Evolutionary conservation across 139 green algal species (phyloP).

Genomic region (Tetradesmus obliquus): DNA sequence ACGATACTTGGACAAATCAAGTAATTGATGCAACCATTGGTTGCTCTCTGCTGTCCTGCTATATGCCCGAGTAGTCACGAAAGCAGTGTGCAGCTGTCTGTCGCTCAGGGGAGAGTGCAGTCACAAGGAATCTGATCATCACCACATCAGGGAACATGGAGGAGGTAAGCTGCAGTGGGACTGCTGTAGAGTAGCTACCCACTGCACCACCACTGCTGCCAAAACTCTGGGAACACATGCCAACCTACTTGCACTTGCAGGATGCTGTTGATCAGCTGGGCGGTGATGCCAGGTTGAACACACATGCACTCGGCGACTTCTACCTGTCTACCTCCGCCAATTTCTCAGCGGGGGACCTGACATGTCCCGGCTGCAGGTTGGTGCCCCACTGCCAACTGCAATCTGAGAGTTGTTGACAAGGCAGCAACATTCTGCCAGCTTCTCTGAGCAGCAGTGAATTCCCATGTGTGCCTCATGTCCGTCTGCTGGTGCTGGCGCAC

Average conservation of each 20-base stretch:
- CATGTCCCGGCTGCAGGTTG: conserved; percentile 30
- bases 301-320: neutral
- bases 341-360: neutral
- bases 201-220: neutral
- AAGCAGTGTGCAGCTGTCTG: neutral
- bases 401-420: neutral
- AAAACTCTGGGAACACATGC: neutral
- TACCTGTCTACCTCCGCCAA: neutral
- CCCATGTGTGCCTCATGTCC: neutral
- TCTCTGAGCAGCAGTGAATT: neutral
- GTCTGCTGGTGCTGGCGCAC: neutral
- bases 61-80: no score
- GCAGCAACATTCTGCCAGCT: neutral
- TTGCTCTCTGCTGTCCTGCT: no score
- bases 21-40: no score
- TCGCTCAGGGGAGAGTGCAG: neutral
- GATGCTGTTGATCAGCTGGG: neutral
- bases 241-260: neutral
- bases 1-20: no score
- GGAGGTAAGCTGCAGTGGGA: neutral
- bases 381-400: no score
- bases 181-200: neutral
- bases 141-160: neutral
- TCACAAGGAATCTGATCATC: neutral
- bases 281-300: neutral